A percentile compares a stretch with the other conserved stretches of the same genome.
phyloP scores from a whole-genome alignment of 2,329 filamentous ascomycete species.

The Alternaria sp. region DNA sequence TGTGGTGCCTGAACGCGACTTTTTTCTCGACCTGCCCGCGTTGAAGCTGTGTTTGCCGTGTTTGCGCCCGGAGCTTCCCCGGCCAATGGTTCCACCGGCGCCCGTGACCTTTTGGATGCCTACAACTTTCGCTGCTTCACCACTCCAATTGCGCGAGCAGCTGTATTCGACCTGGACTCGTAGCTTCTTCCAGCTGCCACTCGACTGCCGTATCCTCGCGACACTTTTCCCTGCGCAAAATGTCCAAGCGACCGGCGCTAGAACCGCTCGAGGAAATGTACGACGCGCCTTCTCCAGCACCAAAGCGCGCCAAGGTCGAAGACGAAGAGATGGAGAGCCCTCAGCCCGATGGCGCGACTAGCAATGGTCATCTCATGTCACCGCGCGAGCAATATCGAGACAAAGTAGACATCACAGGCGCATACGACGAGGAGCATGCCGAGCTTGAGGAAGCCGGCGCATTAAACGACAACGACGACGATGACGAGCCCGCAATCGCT shows the following conservation, averaged over 20 bases:
- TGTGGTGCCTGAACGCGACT: constrained; percentile 47
- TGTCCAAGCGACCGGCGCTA: constrained; percentile 59
- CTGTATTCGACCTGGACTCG: neutral
- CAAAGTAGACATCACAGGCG: constrained; percentile 46
- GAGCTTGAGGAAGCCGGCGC: constrained; percentile 50
- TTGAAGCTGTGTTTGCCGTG: constrained; percentile 38
- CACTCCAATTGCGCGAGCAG: neutral
- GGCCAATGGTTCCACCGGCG: constrained; percentile 30
- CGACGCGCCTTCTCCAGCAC: constrained; percentile 56
- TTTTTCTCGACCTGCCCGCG: constrained; percentile 45
- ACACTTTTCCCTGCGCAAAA: constrained; percentile 28
- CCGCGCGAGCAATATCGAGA: constrained; percentile 37
- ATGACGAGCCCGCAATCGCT: constrained; percentile 51
- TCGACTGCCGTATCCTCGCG: neutral
- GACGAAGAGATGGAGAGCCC: constrained; percentile 51
- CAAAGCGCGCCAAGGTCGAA: constrained; percentile 59
- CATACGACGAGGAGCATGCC: constrained; percentile 48
- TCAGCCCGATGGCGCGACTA: constrained; percentile 31
- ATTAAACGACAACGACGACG: constrained; percentile 42
- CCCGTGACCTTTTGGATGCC: constrained; percentile 32
- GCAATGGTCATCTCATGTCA: constrained; percentile 44
- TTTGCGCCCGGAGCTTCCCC: constrained; percentile 28
- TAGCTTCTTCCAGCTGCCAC: neutral
- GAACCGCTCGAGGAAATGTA: constrained; percentile 55
- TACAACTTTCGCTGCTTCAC: constrained; percentile 22